Evolutionary conservation across 345 rosid genomes (phyloP).

Genomic region (Eucalyptus tenuipes): DNA sequence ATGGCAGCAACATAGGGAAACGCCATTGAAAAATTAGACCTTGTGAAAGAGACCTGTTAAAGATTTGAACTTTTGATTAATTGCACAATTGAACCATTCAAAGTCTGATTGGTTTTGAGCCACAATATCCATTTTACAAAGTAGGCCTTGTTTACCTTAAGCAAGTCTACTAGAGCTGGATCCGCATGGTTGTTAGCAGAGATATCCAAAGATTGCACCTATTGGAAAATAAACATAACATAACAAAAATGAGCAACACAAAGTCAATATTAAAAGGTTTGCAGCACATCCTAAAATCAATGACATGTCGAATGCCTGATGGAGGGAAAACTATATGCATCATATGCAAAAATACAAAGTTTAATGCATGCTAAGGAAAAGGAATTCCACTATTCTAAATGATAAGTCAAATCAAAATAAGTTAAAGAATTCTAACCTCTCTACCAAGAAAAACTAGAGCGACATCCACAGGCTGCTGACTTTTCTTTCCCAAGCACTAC

Average conservation of each 20-base stretch:
- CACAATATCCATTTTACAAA: background rate
- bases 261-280: background rate
- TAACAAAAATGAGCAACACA: background rate
- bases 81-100: background rate
- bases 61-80: background rate
- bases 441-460: slow-evolving; percentile 85
- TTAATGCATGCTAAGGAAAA: background rate
- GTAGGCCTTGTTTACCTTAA: slow-evolving; percentile 36
- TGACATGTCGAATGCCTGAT: background rate
- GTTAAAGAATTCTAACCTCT: slow-evolving; percentile 38
- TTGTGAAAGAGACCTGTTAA: slow-evolving; percentile 45
- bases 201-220: slow-evolving; percentile 72
- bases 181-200: slow-evolving; percentile 36
- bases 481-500: slow-evolving; percentile 61
- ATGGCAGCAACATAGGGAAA: slow-evolving; percentile 74
- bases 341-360: background rate
- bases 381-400: background rate
- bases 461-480: slow-evolving; percentile 42
- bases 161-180: slow-evolving; percentile 48
- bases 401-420: background rate
- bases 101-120: background rate
- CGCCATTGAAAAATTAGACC: slow-evolving; percentile 83
- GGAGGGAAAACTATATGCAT: background rate
- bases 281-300: background rate
- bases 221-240: background rate